Evolutionary conservation across 2,329 filamentous ascomycete genomes (phyloP), one percentile per base, ranked within the genome.

Genomic region (Sporothrix globosa): DNA sequence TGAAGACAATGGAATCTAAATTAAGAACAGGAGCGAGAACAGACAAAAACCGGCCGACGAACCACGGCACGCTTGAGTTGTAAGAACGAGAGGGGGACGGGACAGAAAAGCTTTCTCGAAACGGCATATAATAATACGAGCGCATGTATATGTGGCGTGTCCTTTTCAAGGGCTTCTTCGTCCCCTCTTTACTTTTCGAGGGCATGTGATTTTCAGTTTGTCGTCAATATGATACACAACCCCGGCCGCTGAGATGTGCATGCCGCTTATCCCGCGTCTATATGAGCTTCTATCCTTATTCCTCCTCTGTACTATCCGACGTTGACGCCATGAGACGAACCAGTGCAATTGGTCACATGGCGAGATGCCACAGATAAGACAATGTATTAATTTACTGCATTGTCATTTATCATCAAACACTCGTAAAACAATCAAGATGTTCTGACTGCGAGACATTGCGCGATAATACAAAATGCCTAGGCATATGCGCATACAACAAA

Each of bases 171-270:
- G 34, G n/a, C 53, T 30, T 56, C 53, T 19, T 4, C n/a, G 4
- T 27, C 58, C 39, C 58, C 41, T 46, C 21, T 46, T 63, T 63
- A 34, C n/a, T 13, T 27, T 44, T 30, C n/a, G 44, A 19, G 34
- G 66, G 39, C 19, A 9, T 39, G 44, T 13, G 39, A 4, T 24
- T 52, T 30, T 30, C 44, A 24, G 30, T 19, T 27, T 24, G 34
- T 46, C 34, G 39, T 68, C 48, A 68, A 68, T 68, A 50, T 68
- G 66, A 68, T 56, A 68, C 66, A 56, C 50, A 19, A 68, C n/a
- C 34, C 50, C 54, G 30, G 21, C 34, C 66, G 24, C 39, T 34
- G 41, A 21, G 66, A 30, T 13, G 39, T 48, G 30, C 66, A 58
- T 48, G 66, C 66, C 52, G 66, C n/a, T 34, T 10, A 9, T 39